Evolutionary conservation across 192 early-diverging fungal genomes (phyloP), one percentile per base, ranked within the genome.

Genomic region (Dissophora ornata): DNA sequence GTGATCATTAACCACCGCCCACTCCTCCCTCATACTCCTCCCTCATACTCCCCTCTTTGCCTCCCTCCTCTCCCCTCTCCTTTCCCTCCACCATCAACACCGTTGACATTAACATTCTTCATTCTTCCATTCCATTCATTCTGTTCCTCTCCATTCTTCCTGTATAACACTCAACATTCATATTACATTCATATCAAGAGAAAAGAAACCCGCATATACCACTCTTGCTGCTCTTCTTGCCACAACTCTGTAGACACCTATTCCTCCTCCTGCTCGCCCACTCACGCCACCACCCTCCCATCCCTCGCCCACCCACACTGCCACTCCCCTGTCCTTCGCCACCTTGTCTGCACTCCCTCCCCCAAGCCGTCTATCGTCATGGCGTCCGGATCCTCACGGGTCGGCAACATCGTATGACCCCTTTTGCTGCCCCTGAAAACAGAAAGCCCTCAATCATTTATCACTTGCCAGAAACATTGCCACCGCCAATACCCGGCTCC

Each of bases 351-450:
- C 10, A 10, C 6, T 45, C 18, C 44, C 10, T n/a, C 18, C n/a
- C 44, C 18, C 44, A n/a, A 45, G 44, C 44, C 18, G 18, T n/a
- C 44, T n/a, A 42, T 38, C 53, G 26, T 11, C 32, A 69, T 69
- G 67, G 38, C 56, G 0, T 59, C 67, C 33, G 57, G 48, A 51
- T 52, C 55, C 26, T 36, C 33, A 15, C 45, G 36, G 19, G 67
- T 69, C 44, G 67, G 67, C 56, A 69, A 69, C 25, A 59, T 59
- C 48, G 67, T 69, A 69, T 28, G 48, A 19, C 41, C 24, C 41
- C 10, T 28, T 44, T 11, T 40, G n/a, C 5, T 38, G 19, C 19
- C 34, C 34, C 53, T 38, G 33, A 45, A 45, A 45, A 45, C n/a
- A n/a, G n/a, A n/a, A n/a, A n/a, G n/a, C n/a, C n/a, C n/a, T n/a